Conservation (phyloP, 257 asterid species). For the Solanum verrucosum region DNA sequence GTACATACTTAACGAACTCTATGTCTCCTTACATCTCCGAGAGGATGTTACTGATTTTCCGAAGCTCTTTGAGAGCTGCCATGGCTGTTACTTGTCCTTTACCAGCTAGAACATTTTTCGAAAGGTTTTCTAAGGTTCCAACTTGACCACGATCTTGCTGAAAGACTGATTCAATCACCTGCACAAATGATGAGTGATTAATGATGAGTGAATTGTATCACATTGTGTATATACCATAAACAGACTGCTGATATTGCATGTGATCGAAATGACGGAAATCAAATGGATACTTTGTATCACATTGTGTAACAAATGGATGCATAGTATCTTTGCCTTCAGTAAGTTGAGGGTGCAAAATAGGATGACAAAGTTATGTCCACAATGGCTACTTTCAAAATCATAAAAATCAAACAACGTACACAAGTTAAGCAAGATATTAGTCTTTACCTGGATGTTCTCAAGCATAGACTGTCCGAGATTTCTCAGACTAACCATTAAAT, state of each 20-base stretch:
- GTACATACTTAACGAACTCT: conserved; percentile 11
- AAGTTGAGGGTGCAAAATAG: background rate
- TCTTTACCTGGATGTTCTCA: conserved; percentile 38
- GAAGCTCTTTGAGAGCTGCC: conserved; percentile 79
- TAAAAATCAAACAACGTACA: background rate
- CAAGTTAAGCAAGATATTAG: background rate
- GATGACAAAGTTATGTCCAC: background rate
- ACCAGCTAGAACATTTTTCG: conserved; percentile 44
- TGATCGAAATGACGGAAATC: background rate
- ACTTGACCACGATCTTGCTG: conserved; percentile 48
- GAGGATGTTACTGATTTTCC: conserved; percentile 71
- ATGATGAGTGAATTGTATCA: background rate
- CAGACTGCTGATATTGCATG: background rate
- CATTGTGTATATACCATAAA: background rate
- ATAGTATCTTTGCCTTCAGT: background rate
- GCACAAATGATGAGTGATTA: background rate
- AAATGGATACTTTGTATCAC: no score
- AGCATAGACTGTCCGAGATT: conserved; percentile 39
- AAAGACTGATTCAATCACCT: conserved; percentile 77
- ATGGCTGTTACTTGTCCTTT: conserved; percentile 53
- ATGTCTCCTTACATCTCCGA: conserved; percentile 56
- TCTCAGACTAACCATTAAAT: conserved; percentile 19
- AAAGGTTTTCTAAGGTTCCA: conserved; percentile 25
- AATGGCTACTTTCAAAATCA: background rate
- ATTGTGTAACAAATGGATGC: background rate